These are phyloP conservation scores for Phytophthora capsici DNA, from an alignment of 352 stramenopile species.

Conservation along the genomic window DNA sequence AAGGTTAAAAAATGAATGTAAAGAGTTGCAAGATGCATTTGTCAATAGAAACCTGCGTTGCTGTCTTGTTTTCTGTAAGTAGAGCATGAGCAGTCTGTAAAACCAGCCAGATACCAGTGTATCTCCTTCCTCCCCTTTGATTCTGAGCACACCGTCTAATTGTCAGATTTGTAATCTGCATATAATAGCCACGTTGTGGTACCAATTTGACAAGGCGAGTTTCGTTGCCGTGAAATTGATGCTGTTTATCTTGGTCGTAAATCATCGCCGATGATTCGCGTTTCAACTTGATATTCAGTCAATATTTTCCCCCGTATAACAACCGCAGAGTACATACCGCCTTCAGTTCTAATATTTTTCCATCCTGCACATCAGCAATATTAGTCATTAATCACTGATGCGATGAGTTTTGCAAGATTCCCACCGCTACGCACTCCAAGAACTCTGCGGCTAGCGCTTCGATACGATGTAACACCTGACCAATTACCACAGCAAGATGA, in stretches of 20 bases:
- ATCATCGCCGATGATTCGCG: slow-evolving; percentile 56
- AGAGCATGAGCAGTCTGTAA: slow-evolving; percentile 81
- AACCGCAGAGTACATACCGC: slow-evolving; percentile 41
- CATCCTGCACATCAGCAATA: slow-evolving; percentile 33
- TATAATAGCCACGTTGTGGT: background rate
- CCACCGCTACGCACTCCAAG: slow-evolving; percentile 55
- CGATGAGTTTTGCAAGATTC: background rate
- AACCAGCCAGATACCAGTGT: slow-evolving; percentile 84
- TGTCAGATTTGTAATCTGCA: background rate
- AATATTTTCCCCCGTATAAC: background rate
- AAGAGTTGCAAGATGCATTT: background rate
- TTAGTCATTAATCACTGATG: background rate
- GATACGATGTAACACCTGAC: slow-evolving; percentile 65
- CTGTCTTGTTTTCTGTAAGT: slow-evolving; percentile 76
- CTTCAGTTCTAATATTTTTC: slow-evolving; percentile 58
- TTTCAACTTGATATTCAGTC: slow-evolving; percentile 54
- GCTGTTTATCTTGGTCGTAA: slow-evolving; percentile 64
- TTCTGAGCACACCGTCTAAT: slow-evolving; percentile 43
- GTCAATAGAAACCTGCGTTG: slow-evolving; percentile 70
- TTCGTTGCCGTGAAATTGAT: slow-evolving; percentile 60
- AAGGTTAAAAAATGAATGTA: no score
- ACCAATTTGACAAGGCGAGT: slow-evolving; percentile 73
- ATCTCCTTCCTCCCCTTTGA: slow-evolving; percentile 71
- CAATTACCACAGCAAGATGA: background rate
- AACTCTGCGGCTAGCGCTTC: slow-evolving; percentile 66